Evolutionary conservation across 2,329 filamentous ascomycete genomes (phyloP), one percentile per base, ranked within the genome.

Genomic region (Hypoxylon sp.): DNA sequence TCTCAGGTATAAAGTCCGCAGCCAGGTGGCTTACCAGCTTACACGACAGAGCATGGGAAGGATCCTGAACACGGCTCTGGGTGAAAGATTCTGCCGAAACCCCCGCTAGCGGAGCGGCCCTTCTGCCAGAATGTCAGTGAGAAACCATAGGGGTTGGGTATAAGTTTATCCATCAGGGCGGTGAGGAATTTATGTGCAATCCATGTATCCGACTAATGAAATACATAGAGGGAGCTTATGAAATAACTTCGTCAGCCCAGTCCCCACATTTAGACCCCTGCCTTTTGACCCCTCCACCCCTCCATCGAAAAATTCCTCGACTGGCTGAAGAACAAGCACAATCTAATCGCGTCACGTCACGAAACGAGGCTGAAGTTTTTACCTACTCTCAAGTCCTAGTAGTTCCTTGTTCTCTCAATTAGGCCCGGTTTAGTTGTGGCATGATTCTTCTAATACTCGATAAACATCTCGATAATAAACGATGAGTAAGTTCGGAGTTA

Each of bases 401-500:
- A 20, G 33, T 33, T 45, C 40, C 36, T 18, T 44, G 18, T 18
- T 38, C 22, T 36, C 11, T 4, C 12, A 20, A 20, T 28, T n/a
- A 20, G 28, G 42, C 38, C 28, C 36, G n/a, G 14, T 32, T 8
- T 36, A 36, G 40, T 28, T 45, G 14, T 42, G 16, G 36, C 24
- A 44, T 58, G 48, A 38, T 32, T n/a, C n/a, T n/a, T n/a, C n/a
- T 22, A 16, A 36, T 51, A 14, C 9, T 5, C 18, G n/a, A 33
- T 20, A 33, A 36, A 30, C 48, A 36, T 22, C 42, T 51, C 9
- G 38, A 38, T 44, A 24, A 28, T 45, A 52, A 76, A 82, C 63
- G 70, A 97, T 96, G 93, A 95, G 92, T 80, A 97, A 97, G 80
- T 98, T 94, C 77, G 96, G 96, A 55, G 90, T 93, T 70, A 90